phyloP scores from a whole-genome alignment of 2,329 filamentous ascomycete species.

The Beauveria brongniartii region DNA sequence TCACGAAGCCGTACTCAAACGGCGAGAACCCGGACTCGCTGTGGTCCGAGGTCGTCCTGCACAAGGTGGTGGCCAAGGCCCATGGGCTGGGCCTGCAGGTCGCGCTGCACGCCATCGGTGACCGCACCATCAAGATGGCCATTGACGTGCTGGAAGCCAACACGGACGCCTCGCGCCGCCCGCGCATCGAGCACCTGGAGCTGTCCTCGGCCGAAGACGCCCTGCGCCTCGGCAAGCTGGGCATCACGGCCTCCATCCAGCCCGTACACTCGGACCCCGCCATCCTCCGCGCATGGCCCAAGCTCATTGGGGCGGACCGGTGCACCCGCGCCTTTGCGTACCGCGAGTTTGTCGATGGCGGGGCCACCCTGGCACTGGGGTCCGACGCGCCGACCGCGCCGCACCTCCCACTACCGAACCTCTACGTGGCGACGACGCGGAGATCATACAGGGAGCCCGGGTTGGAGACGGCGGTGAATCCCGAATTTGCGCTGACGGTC shows the following conservation, averaged over 20 bases:
- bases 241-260: conserved; percentile 51
- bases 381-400: conserved; percentile 49
- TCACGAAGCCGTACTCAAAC: conserved; percentile 50
- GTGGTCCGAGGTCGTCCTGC: conserved; percentile 45
- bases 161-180: conserved; percentile 39
- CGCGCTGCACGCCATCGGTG: conserved; percentile 59
- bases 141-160: conserved; percentile 45
- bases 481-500: conserved; percentile 43
- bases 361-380: conserved; percentile 43
- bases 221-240: conserved; percentile 41
- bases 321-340: conserved; percentile 52
- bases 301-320: conserved; percentile 40
- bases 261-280: conserved; percentile 49
- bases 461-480: conserved; percentile 37
- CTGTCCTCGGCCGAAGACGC: conserved; percentile 48
- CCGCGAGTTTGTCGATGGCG: conserved; percentile 44
- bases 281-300: conserved; percentile 49
- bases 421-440: conserved; percentile 48
- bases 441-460: conserved; percentile 43
- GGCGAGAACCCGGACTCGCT: conserved; percentile 39
- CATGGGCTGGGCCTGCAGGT: conserved; percentile 48
- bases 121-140: conserved; percentile 48
- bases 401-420: conserved; percentile 39
- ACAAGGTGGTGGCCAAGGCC: conserved; percentile 45
- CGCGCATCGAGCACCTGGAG: conserved; percentile 59